Percentiles rank a stretch among this genome's conserved stretches.
phyloP scores from a whole-genome alignment of 2,329 filamentous ascomycete species.

The Lachnellula subtilissima region DNA sequence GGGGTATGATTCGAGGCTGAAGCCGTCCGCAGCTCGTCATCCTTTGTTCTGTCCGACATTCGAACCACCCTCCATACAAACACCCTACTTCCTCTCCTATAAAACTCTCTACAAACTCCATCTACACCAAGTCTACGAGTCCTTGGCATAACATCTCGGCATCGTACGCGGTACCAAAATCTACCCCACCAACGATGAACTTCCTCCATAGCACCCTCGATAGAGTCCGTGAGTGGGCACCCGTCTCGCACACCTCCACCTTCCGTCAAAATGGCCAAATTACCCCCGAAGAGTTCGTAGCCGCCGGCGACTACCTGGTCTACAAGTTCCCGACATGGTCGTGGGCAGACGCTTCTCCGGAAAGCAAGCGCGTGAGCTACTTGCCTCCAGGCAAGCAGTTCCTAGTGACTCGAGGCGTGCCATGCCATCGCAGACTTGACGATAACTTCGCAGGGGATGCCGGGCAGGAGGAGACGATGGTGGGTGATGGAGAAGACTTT shows the following conservation, averaged over 20 bases:
- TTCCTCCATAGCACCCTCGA: slow-evolving; percentile 90
- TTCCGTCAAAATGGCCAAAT: slow-evolving; percentile 94
- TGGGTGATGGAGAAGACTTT: slow-evolving; percentile 70
- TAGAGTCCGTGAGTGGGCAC: slow-evolving; percentile 86
- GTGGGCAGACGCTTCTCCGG: slow-evolving; percentile 85
- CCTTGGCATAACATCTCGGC: not conserved
- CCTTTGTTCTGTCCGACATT: not conserved
- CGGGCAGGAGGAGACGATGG: slow-evolving; percentile 79
- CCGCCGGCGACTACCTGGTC: slow-evolving; percentile 93
- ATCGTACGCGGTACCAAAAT: not conserved
- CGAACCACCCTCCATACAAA: not conserved
- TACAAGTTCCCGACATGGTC: slow-evolving; percentile 99
- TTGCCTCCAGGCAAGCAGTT: slow-evolving; percentile 91
- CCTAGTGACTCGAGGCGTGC: slow-evolving; percentile 88
- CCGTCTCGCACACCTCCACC: slow-evolving; percentile 83
- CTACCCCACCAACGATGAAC: slow-evolving; percentile 57
- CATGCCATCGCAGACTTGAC: slow-evolving; percentile 85
- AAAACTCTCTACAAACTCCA: not conserved
- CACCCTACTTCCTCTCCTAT: too few relatives aligned
- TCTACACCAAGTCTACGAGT: not conserved
- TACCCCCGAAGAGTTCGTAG: slow-evolving; percentile 93
- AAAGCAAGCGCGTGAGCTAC: slow-evolving; percentile 71
- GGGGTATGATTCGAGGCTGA: not conserved
- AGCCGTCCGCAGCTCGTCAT: not conserved
- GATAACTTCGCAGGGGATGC: slow-evolving; percentile 90